These are phyloP conservation scores for Calonectria ilicicola DNA, from an alignment of 2,329 filamentous ascomycete genomes.

Conservation along the genomic window DNA sequence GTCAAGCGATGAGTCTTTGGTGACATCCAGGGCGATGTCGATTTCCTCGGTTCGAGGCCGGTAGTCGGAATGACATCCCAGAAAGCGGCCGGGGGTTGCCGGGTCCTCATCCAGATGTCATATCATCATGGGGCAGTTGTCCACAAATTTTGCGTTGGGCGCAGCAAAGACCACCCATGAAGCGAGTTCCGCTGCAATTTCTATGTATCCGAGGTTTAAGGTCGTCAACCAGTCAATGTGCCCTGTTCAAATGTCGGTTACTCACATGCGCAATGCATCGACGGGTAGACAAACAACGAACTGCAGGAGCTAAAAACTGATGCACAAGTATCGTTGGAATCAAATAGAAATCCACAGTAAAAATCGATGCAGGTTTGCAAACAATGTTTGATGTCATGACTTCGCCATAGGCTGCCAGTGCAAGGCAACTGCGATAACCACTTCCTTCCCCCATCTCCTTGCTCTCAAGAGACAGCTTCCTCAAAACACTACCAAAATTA, in stretches of 20 bases:
- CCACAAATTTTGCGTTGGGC: not conserved
- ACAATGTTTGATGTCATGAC: not conserved
- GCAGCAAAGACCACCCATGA: not conserved
- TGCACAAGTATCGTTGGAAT: not conserved
- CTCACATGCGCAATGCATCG: not conserved
- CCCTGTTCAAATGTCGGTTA: not conserved
- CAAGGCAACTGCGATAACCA: not conserved
- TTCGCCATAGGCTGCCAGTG: not conserved
- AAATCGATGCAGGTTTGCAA: not conserved
- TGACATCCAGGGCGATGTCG: not conserved
- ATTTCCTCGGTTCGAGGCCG: conserved; percentile 5
- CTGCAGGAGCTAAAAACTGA: not conserved
- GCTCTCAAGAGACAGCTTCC: not conserved
- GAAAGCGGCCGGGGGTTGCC: not conserved
- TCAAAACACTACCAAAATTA: not conserved
- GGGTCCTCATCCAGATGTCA: not conserved
- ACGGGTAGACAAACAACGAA: not conserved
- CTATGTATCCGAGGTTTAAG: not conserved
- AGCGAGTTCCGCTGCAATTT: not conserved
- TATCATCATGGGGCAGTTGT: not conserved
- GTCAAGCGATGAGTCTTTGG: not conserved
- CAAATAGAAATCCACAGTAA: not conserved
- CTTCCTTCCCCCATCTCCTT: not conserved
- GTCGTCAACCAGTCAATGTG: not conserved
- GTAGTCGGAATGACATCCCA: conserved; percentile 4